Evolutionary conservation across 2,329 filamentous ascomycete species (phyloP).

Genomic region (Aureobasidium sp.): DNA sequence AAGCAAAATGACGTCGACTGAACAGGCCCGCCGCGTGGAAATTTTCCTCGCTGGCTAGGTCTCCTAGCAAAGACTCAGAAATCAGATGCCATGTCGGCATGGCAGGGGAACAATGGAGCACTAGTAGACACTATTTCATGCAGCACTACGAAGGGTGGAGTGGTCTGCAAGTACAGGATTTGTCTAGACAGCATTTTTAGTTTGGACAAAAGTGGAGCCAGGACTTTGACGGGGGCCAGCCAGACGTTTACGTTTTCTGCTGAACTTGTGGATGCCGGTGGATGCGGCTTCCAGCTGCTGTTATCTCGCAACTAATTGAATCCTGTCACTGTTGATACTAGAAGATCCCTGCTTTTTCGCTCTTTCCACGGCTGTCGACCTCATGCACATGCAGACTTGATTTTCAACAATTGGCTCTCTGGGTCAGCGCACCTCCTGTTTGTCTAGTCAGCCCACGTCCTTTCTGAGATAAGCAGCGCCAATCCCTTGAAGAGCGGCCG

Average conservation of each 20-base stretch:
- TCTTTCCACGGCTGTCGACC: neutral
- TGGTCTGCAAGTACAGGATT: neutral
- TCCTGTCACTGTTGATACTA: conserved; percentile 3
- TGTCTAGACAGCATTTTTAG: neutral
- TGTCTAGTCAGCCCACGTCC: conserved; percentile 2
- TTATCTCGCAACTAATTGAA: conserved; percentile 14
- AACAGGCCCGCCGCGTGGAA: neutral
- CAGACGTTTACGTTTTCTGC: conserved; percentile 4
- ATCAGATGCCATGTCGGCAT: neutral
- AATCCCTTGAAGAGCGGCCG: neutral
- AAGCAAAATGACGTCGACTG: neutral
- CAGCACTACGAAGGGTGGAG: neutral
- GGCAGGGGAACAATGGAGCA: neutral
- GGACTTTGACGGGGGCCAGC: conserved; percentile 3
- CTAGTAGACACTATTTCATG: neutral
- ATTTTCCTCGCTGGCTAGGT: neutral
- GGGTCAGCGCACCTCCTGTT: neutral
- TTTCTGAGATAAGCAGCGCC: neutral
- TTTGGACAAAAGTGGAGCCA: conserved; percentile 10
- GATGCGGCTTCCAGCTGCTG: conserved; percentile 5
- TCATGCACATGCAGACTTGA: conserved; percentile 12
- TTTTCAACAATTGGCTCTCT: neutral
- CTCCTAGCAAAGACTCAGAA: neutral
- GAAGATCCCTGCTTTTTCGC: neutral
- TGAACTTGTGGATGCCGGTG: neutral